Percentiles rank a stretch among this genome's conserved stretches.
Evolutionary conservation across 768 basidiomycete species (phyloP).

Genomic region (Suillus americanus): DNA sequence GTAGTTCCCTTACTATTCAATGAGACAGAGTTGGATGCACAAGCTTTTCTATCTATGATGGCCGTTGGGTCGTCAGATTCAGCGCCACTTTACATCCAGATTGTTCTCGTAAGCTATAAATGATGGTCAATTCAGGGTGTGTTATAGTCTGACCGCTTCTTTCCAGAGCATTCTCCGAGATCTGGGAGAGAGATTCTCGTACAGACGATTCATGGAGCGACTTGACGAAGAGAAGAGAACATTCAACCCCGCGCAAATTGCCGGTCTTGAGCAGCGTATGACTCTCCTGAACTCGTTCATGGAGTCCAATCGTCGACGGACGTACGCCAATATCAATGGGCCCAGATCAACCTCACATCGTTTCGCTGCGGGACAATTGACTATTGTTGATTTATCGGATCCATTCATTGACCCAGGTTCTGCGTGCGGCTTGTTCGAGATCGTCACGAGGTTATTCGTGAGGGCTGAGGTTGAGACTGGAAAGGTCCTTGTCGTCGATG

Average conservation of each 20-base stretch:
- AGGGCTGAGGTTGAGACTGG: slow-evolving; percentile 51
- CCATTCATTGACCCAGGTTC: slow-evolving; percentile 60
- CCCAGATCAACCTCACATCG: slow-evolving; percentile 3
- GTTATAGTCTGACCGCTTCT: background rate
- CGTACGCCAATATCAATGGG: background rate
- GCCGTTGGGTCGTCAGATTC: slow-evolving; percentile 51
- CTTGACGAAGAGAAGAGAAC: slow-evolving; percentile 41
- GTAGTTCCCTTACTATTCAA: slow-evolving; percentile 52
- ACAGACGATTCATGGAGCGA: slow-evolving; percentile 39
- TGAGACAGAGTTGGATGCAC: slow-evolving; percentile 54
- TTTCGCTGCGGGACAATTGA: slow-evolving; percentile 53
- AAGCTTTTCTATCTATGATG: slow-evolving; percentile 66
- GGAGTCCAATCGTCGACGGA: slow-evolving; percentile 15
- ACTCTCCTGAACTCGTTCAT: slow-evolving; percentile 53
- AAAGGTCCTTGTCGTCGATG: slow-evolving; percentile 62
- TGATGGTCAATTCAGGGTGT: slow-evolving; percentile 2
- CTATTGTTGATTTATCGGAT: slow-evolving; percentile 62
- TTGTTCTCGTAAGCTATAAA: slow-evolving; percentile 45
- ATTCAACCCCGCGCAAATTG: slow-evolving; percentile 51
- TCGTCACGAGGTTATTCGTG: slow-evolving; percentile 56
- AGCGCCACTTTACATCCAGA: slow-evolving; percentile 62
- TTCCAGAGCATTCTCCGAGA: slow-evolving; percentile 52
- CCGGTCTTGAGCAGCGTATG: slow-evolving; percentile 55
- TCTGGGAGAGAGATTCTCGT: slow-evolving; percentile 53
- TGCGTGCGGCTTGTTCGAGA: slow-evolving; percentile 63